Base-by-base conservation (phyloP, 1,284 basidiomycete species). In the Volvariella surrecta region DNA sequence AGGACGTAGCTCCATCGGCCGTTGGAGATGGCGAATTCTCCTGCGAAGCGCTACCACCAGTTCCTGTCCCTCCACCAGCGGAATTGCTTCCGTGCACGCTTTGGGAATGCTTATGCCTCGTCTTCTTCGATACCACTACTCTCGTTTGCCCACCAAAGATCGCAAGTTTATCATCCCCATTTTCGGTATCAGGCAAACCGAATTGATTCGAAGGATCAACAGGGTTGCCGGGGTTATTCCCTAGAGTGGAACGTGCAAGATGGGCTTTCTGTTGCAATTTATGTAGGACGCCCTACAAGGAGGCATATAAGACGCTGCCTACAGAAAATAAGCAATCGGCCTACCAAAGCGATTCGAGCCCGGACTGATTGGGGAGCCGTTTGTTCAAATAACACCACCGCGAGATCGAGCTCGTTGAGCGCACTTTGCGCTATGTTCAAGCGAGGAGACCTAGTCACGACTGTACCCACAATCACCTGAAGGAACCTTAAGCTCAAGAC, bases 81-180 rank as follows among this genome's bases (percentile, higher is more conserved):
- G n/a, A n/a, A n/a, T n/a, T 39, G n/a, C 28, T 37, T 13, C 19
- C 31, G 15, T 48, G 44, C 4, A 28, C 24, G 15, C 34, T 35
- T 8, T 35, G 35, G 3, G 46, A 32, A 28, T 46, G 43, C 34
- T 48, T 52, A 24, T 37, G 44, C 18, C 47, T 52, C 53, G 45
- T 41, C 57, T 62, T 20, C 54, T 39, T 30, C 34, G 15, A 54
- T 19, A 54, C 49, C 32, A 71, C 42, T 2, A 71, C 56, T 19
- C 62, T 58, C 40, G 61, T 67, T 48, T 71, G 69, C 2, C 68
- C 74, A 17, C 74, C 74, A 43, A 77, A 79, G 20, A 77, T 74
- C 7, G 74, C 73, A 13, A 77, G 62, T 49, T 73, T 71, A 48
- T 74, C 66, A 45, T 70, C 62, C 32, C 63, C 56, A 40, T 69